A percentile compares a stretch with the other conserved stretches of the same genome.
Conservation (phyloP, 306 rosid species). For the Oemleria cerasiformis region DNA sequence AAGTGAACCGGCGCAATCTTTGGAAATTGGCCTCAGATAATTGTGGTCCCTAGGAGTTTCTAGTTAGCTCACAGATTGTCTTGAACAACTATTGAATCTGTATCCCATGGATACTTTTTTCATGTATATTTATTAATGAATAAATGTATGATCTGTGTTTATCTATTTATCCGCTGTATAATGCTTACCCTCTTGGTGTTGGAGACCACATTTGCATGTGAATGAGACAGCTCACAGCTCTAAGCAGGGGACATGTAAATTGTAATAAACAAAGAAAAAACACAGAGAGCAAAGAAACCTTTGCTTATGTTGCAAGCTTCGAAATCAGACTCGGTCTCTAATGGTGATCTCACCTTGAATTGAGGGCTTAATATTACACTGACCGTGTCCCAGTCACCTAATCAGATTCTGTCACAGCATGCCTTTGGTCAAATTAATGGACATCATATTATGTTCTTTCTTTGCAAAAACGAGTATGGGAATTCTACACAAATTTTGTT, state of each 20-base stretch:
- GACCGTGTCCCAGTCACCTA: neutral
- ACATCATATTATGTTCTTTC: neutral
- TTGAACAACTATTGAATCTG: conserved; percentile 9
- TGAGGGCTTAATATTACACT: neutral
- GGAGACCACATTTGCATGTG: neutral
- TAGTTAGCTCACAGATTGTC: conserved; percentile 2
- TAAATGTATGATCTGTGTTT: neutral
- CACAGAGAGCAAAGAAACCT: neutral
- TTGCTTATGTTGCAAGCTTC: conserved; percentile 15
- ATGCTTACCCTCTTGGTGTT: conserved; percentile 1
- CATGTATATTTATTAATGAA: neutral
- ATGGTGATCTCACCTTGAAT: conserved; percentile 2
- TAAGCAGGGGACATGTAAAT: neutral
- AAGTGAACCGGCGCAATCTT: conserved; percentile 13
- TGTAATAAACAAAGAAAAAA: neutral
- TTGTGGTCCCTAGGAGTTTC: neutral
- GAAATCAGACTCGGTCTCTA: neutral
- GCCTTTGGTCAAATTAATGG: neutral
- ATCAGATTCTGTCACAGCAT: neutral
- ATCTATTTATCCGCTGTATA: neutral
- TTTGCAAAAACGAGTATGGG: neutral
- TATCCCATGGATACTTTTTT: neutral
- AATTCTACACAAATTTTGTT: neutral
- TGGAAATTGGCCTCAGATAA: neutral
- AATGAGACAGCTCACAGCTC: conserved; percentile 1